Percentiles rank a stretch among this genome's conserved stretches.
These are phyloP conservation scores for Fusarium lateritium DNA, from an alignment of 2,329 filamentous ascomycete genomes.

Conservation along the genomic window DNA sequence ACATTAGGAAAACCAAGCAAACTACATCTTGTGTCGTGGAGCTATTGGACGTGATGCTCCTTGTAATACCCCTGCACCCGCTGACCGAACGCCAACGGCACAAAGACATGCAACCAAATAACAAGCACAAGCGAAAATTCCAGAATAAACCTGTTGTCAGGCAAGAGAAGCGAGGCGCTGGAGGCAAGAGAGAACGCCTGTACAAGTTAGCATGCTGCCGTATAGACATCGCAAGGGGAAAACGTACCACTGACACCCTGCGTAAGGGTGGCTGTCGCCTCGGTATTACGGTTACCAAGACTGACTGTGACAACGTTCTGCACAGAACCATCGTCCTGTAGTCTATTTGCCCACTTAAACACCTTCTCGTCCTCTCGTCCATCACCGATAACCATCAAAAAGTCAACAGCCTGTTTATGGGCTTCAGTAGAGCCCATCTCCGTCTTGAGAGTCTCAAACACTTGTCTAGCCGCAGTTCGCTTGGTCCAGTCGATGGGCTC, in stretches of 20 bases:
- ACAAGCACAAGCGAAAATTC: slow-evolving; percentile 36
- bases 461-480: slow-evolving; percentile 81
- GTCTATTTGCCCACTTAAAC: slow-evolving; percentile 92
- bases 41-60: slow-evolving; percentile 22
- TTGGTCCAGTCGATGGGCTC: slow-evolving; percentile 92
- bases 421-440: slow-evolving; percentile 51
- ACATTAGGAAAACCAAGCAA: slow-evolving; percentile 9
- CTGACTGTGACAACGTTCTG: slow-evolving; percentile 87
- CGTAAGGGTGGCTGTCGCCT: slow-evolving; percentile 86
- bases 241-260: slow-evolving; percentile 90
- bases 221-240: background rate
- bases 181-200: slow-evolving; percentile 61
- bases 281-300: slow-evolving; percentile 88
- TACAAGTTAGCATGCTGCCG: background rate
- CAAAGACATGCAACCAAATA: slow-evolving; percentile 45
- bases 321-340: slow-evolving; percentile 72
- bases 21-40: slow-evolving; percentile 37
- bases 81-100: slow-evolving; percentile 47
- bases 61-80: slow-evolving; percentile 40
- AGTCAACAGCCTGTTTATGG: slow-evolving; percentile 74
- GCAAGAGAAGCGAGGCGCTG: slow-evolving; percentile 57
- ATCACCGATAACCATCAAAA: slow-evolving; percentile 90
- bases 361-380: slow-evolving; percentile 94
- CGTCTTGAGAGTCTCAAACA: slow-evolving; percentile 73
- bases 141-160: slow-evolving; percentile 34